Evolutionary conservation across 257 asterid species (phyloP).

Genomic region (Solanum boliviense): DNA sequence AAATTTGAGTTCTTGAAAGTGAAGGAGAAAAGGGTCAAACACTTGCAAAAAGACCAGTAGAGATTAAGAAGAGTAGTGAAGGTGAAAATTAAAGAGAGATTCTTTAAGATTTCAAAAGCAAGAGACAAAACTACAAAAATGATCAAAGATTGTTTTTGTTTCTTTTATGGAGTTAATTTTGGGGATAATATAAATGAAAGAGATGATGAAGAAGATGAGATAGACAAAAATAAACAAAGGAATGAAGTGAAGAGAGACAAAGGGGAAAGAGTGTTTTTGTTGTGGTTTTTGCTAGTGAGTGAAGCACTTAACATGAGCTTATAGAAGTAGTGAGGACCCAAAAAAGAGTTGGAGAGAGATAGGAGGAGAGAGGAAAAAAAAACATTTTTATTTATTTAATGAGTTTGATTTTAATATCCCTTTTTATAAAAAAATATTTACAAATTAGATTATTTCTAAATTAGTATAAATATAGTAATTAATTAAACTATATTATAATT

Average conservation of each 20-base stretch:
- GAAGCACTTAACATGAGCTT: conserved; percentile 70
- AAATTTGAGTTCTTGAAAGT: neutral
- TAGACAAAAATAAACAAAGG: neutral
- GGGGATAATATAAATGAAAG: conserved; percentile 1
- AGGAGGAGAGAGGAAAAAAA: neutral
- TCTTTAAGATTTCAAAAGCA: neutral
- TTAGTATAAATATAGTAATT: neutral
- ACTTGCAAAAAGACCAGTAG: neutral
- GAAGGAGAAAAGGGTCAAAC: conserved; percentile 6
- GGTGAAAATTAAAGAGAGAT: neutral
- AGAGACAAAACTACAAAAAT: neutral
- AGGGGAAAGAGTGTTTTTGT: conserved; percentile 24
- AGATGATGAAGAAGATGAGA: conserved; percentile 2
- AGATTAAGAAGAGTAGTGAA: neutral
- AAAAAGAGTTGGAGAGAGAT: conserved; percentile 16
- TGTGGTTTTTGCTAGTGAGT: conserved; percentile 54
- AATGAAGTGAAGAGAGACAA: conserved; percentile 1
- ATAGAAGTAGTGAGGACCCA: conserved; percentile 41
- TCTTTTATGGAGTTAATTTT: neutral
- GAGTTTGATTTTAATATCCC: too few relatives aligned
- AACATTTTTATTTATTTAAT: neutral
- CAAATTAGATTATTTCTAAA: too few relatives aligned
- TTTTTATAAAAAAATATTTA: neutral
- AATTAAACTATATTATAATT: neutral
- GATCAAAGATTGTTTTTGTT: neutral